A percentile compares a stretch with the other conserved stretches of the same genome.
phyloP scores from a whole-genome alignment of 2,329 filamentous ascomycete species.

The Apiospora hydei region DNA sequence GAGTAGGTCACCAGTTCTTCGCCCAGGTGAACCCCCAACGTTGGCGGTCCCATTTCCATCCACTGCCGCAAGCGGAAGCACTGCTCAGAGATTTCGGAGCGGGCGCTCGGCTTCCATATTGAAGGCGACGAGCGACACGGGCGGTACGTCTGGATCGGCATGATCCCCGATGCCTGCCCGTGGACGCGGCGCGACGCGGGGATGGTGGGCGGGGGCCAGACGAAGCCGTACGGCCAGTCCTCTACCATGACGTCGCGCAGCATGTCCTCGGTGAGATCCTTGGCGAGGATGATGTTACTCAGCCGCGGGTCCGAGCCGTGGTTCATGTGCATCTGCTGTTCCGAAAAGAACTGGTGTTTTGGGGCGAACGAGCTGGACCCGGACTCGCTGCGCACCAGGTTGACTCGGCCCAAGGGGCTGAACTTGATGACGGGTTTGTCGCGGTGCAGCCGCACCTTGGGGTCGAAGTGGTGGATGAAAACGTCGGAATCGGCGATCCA shows the following conservation, averaged over 20 bases:
- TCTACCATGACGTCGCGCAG: constrained; percentile 40
- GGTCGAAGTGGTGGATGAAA: constrained; percentile 76
- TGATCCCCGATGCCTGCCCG: constrained; percentile 39
- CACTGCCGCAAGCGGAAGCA: constrained; percentile 80
- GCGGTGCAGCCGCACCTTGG: constrained; percentile 73
- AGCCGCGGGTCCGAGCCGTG: constrained; percentile 58
- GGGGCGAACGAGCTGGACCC: constrained; percentile 26
- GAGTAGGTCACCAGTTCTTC: constrained; percentile 68
- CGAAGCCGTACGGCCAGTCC: constrained; percentile 54
- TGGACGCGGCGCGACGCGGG: constrained; percentile 66
- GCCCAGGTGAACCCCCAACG: constrained; percentile 57
- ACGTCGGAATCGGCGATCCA: constrained; percentile 73
- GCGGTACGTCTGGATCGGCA: constrained; percentile 31
- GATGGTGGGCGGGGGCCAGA: constrained; percentile 80
- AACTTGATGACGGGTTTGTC: constrained; percentile 75
- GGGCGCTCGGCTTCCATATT: constrained; percentile 46
- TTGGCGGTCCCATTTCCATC: constrained; percentile 68
- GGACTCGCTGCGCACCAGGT: constrained; percentile 32
- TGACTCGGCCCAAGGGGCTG: constrained; percentile 40
- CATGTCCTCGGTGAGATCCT: constrained; percentile 50
- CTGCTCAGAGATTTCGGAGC: constrained; percentile 69
- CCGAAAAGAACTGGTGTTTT: constrained; percentile 52
- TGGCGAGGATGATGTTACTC: constrained; percentile 73
- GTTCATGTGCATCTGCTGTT: constrained; percentile 61
- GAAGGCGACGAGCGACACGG: constrained; percentile 35